phyloP scores from a whole-genome alignment of 805 yeast genomes.

The Kodamaea jinghongensis region DNA sequence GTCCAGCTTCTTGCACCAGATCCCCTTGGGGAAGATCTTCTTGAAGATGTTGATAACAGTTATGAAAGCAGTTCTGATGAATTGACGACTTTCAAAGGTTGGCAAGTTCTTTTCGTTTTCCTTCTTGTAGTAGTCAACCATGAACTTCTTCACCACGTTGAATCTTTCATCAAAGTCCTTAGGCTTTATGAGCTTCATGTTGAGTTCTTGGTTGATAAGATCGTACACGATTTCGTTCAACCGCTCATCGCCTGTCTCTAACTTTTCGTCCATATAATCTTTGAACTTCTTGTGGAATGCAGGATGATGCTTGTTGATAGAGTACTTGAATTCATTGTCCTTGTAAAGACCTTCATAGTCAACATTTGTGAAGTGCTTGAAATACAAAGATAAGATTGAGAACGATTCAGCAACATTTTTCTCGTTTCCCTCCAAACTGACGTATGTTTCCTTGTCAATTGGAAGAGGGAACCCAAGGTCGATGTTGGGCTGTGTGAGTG shows the following conservation, averaged over 20 bases:
- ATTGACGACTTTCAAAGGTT: conserved; percentile 21
- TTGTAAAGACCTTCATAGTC: conserved; percentile 30
- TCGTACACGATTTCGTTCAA: conserved; percentile 35
- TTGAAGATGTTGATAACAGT: conserved; percentile 33
- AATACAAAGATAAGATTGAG: conserved; percentile 28
- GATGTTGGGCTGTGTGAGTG: conserved; percentile 28
- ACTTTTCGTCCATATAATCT: conserved; percentile 31
- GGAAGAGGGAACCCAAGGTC: conserved; percentile 40
- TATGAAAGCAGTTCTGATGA: conserved; percentile 34
- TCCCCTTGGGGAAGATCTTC: conserved; percentile 43
- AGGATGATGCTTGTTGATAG: conserved; percentile 30
- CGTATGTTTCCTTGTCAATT: conserved; percentile 29
- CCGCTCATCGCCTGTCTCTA: conserved; percentile 30
- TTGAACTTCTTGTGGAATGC: conserved; percentile 27
- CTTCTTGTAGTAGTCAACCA: conserved; percentile 34
- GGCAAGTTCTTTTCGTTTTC: conserved; percentile 41
- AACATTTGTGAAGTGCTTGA: conserved; percentile 27
- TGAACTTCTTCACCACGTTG: conserved; percentile 35
- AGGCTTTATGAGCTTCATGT: conserved; percentile 35
- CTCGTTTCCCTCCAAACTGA: conserved; percentile 29
- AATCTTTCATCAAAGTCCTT: conserved; percentile 31
- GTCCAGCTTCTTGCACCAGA: conserved; percentile 36
- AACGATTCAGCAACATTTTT: conserved; percentile 20
- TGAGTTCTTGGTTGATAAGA: conserved; percentile 36
- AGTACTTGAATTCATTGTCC: conserved; percentile 32